These are phyloP conservation scores for Polyporus arcularius DNA, from an alignment of 768 basidiomycete species.

Conservation along the genomic window DNA sequence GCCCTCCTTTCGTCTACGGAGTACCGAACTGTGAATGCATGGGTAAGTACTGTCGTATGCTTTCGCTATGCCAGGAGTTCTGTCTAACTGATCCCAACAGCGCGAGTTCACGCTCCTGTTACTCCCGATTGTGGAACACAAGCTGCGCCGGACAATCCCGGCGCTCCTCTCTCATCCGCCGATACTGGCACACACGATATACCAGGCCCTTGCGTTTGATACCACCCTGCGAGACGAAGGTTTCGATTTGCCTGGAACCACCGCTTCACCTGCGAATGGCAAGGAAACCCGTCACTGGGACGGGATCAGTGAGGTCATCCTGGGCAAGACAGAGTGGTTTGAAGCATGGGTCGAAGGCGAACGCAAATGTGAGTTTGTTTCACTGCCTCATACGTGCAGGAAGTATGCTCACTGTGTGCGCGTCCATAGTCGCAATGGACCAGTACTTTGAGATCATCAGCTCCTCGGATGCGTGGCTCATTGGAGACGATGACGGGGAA, in stretches of 20 bases:
- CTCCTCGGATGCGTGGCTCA: constrained; percentile 81
- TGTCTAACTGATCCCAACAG: constrained; percentile 38
- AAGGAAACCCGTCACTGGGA: constrained; percentile 50
- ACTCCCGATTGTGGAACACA: constrained; percentile 73
- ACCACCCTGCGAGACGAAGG: constrained; percentile 72
- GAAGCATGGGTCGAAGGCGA: constrained; percentile 89
- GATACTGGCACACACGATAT: constrained; percentile 92
- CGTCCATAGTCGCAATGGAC: constrained; percentile 71
- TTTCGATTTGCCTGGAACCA: constrained; percentile 61
- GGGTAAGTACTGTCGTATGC: constrained; percentile 49
- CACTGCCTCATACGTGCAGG: background rate
- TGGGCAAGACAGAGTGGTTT: constrained; percentile 89
- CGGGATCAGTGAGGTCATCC: constrained; percentile 79
- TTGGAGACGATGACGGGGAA: constrained; percentile 61
- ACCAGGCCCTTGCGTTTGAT: constrained; percentile 90
- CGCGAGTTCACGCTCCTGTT: constrained; percentile 82
- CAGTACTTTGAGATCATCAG: constrained; percentile 86
- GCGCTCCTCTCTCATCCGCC: constrained; percentile 75
- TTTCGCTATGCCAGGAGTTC: background rate
- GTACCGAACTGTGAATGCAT: constrained; percentile 66
- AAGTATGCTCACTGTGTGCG: no score
- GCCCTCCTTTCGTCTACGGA: constrained; percentile 64
- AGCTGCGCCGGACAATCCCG: constrained; percentile 75
- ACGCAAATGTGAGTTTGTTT: constrained; percentile 67
- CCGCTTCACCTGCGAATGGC: constrained; percentile 32